These are phyloP conservation scores for Fusarium chuoi DNA, from an alignment of 2,329 filamentous ascomycete species.

Conservation along the genomic window DNA sequence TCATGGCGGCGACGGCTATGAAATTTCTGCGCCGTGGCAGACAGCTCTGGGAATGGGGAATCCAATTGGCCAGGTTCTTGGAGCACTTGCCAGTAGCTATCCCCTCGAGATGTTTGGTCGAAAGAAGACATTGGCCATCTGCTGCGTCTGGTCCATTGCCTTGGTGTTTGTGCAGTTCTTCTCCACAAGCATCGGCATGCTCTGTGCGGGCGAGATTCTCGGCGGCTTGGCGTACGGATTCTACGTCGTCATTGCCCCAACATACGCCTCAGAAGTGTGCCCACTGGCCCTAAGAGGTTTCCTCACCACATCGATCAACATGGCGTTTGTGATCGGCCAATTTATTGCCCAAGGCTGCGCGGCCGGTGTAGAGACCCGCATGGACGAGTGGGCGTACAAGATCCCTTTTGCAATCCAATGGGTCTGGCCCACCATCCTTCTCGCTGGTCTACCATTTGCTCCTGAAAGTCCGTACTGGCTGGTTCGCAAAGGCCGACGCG, in stretches of 20 bases:
- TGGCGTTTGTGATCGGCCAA: constrained; percentile 55
- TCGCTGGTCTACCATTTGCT: constrained; percentile 42
- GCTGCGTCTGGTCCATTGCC: not conserved
- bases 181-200: not conserved
- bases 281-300: constrained; percentile 54
- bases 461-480: constrained; percentile 51
- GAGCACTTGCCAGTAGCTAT: not conserved
- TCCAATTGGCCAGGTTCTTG: not conserved
- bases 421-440: constrained; percentile 47
- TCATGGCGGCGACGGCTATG: not conserved
- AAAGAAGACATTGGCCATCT: not conserved
- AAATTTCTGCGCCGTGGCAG: not conserved
- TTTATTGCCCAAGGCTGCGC: constrained; percentile 44
- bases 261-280: constrained; percentile 57
- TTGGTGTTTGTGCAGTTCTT: not conserved
- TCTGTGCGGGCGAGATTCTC: not conserved
- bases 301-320: constrained; percentile 54
- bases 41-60: not conserved
- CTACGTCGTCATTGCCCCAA: constrained; percentile 36
- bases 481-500: constrained; percentile 40
- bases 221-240: not conserved
- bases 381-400: constrained; percentile 48
- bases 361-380: constrained; percentile 41
- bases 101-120: not conserved
- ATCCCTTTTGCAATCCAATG: constrained; percentile 53